These are phyloP conservation scores for Cutaneotrichosporon spelunceum DNA, from an alignment of 1,284 basidiomycete genomes.

Conservation along the genomic window DNA sequence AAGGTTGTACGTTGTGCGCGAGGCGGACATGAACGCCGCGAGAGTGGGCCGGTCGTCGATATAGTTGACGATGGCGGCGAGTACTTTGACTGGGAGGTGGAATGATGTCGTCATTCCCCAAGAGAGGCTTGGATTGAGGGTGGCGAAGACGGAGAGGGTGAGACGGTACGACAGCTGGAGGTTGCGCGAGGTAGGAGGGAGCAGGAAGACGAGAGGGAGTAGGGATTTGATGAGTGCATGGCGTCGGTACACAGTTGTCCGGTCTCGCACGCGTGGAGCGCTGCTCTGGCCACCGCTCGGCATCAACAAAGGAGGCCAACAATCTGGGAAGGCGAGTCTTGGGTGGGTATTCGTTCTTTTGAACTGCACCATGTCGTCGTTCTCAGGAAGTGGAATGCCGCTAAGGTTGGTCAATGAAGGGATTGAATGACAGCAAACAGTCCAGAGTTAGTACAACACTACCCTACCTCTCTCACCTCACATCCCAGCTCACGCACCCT, in stretches of 20 bases:
- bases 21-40: slow-evolving; percentile 11
- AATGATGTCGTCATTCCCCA: neutral
- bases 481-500: too few relatives aligned
- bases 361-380: neutral
- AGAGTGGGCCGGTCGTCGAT: slow-evolving; percentile 12
- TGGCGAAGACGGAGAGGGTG: neutral
- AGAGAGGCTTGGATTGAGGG: neutral
- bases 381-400: neutral
- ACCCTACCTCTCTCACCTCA: too few relatives aligned
- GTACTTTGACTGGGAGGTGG: slow-evolving; percentile 12
- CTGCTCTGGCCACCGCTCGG: neutral
- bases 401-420: neutral
- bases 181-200: neutral
- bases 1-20: slow-evolving; percentile 12
- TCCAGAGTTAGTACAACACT: neutral
- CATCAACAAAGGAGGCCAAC: too few relatives aligned
- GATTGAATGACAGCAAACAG: neutral
- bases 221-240: neutral
- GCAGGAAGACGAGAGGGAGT: neutral
- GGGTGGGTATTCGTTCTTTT: neutral
- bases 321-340: neutral
- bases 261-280: neutral
- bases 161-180: neutral
- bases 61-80: slow-evolving; percentile 11
- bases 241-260: neutral